Base-by-base conservation (phyloP, 352 stramenopile genomes). In the Globisporangium polare region DNA sequence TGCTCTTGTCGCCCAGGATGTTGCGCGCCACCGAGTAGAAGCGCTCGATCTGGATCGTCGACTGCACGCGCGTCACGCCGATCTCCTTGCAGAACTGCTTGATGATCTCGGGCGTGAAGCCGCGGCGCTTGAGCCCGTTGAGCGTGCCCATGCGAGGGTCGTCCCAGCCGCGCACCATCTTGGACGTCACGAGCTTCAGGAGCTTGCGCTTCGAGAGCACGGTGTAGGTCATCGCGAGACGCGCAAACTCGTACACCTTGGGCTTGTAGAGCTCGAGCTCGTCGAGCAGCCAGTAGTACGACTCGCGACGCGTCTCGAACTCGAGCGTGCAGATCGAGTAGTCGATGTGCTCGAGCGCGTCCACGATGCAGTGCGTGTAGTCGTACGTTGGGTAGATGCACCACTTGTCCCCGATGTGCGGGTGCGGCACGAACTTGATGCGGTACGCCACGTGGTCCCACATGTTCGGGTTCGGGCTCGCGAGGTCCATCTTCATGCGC, bases 301-400 rank as follows among this genome's bases (percentile, higher is more conserved):
- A 98, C 73, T 99, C 97, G 42, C 97, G 88, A 15, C 97, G 86
- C 20, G 94, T 99, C 80, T 99, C 97, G 74, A 99, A 99, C 78
- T 99, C 97, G 60, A 99, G 89, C 39, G 97, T 99, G 78, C 97
- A 99, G 66, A 99, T 99, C 53, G 93, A 99, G 77, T 99, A 99
- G 79, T 99, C 97, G 69, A 99, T 98, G 74, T 99, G 90, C 79
- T 99, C 97, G 15, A 99, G 76, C 29, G 95, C 97, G 69, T 99
- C 96, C 39, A 94, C 83, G 68, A 99, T 98, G 77, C 97, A 99
- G 83, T 99, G 97, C 63, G 97, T 99, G 74, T 98, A 99, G 83
- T 99, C 97, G 76, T 99, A 99, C 5, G 96, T 98, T 10, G 97
- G 97, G 79, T 99, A 99, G 73, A 99, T 99, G 75, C 97, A 99